phyloP scores from a whole-genome alignment of 805 yeast species.

The Metschnikowia henanensis region DNA sequence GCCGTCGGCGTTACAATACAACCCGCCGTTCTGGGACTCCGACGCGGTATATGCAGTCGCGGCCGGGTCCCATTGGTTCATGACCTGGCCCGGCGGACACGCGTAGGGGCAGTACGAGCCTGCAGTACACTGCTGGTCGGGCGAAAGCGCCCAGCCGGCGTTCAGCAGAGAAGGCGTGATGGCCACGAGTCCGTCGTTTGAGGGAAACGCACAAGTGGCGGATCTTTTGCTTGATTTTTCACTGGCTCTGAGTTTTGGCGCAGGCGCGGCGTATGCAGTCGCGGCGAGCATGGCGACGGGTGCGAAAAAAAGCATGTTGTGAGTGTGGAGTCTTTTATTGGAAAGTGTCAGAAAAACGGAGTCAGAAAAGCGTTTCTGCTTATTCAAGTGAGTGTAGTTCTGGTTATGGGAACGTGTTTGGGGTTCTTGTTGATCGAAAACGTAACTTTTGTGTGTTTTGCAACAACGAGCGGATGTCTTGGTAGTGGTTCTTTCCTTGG shows the following conservation, averaged over 20 bases:
- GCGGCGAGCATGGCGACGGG: conserved; percentile 22
- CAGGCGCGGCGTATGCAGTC: conserved; percentile 25
- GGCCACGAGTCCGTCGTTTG: conserved; percentile 63
- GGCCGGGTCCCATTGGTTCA: conserved; percentile 85
- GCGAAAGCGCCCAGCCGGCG: conserved; percentile 87
- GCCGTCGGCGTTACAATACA: conserved; percentile 74
- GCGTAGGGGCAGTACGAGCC: conserved; percentile 93
- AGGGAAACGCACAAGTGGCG: conserved; percentile 67
- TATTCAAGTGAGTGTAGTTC: too few relatives aligned
- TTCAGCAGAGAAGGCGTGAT: conserved; percentile 58
- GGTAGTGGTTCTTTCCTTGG: too few relatives aligned
- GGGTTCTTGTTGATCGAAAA: neutral
- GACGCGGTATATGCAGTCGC: conserved; percentile 78
- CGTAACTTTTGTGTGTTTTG: too few relatives aligned
- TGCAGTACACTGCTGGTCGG: conserved; percentile 67
- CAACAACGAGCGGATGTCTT: too few relatives aligned
- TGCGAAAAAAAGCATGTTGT: conserved; percentile 15
- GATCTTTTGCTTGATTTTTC: too few relatives aligned
- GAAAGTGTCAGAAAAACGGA: too few relatives aligned
- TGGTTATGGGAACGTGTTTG: neutral
- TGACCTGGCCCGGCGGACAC: conserved; percentile 82
- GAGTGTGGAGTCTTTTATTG: neutral
- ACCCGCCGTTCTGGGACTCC: conserved; percentile 78
- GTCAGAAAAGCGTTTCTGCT: too few relatives aligned
- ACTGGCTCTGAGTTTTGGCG: too few relatives aligned